Evolutionary conservation across 1,284 basidiomycete genomes (phyloP), one percentile per base, ranked within the genome.

Genomic region (Xerocomus tenax): DNA sequence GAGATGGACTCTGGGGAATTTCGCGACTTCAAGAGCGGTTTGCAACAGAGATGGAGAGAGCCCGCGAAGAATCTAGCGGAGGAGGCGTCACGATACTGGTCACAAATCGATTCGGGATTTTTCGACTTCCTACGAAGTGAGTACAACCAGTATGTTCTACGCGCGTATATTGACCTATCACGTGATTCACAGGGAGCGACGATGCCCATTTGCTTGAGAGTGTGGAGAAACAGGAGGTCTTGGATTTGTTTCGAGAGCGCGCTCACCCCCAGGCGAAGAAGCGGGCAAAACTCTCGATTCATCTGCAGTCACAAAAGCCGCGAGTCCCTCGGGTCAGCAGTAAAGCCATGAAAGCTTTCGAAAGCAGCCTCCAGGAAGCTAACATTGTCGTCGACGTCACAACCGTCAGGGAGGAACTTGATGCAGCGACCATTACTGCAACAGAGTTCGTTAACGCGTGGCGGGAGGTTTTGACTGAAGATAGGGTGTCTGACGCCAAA

Each of bases 211-310:
- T 58, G 4, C 51, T 58, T 23, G 58, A 58, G 30, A 48, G 54
- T 15, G 72, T 92, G 48, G 85, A 79, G 8, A 92, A 91, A 69
- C 69, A 81, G 7, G 89, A 97, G 23, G 75, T 98, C 30, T 56
- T 91, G n/a, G 65, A 76, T 6, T 69, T 97, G 46, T 93, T 91
- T 75, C 71, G 79, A 54, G 71, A 73, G 21, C 75, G 77, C 50
- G 78, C 91, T 41, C 83, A 92, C 65, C 85, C 85, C 1, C 77
- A 76, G 1, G 89, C 87, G 0, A 56, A 73, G 26, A 75, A 72
- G 2, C 80, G 91, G 38, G 74, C 82, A 32, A 95, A 95, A 67
- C 68, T 95, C 25, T 90, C 91, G 0, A 71, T 91, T 15, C 92
- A 96, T 60, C 71, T 91, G 65, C 70, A 74, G 43, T 90, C 91